These are phyloP conservation scores for Mollisia scopiformis DNA, from an alignment of 2,329 filamentous ascomycete species.

Conservation along the genomic window DNA sequence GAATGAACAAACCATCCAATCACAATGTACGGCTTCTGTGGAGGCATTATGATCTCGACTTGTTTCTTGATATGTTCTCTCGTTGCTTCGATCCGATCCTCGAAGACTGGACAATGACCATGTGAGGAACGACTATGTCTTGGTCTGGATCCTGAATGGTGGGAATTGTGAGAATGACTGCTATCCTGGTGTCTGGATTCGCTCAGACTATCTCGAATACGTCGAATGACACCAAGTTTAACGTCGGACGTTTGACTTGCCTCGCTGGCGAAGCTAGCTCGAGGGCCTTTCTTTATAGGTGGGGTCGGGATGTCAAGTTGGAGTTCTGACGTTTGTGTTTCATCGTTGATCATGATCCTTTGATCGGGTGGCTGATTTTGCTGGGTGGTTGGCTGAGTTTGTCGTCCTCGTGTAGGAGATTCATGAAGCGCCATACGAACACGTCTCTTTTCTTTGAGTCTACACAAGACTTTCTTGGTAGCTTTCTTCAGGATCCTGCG, in stretches of 20 bases:
- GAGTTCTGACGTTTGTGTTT: background rate
- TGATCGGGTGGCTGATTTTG: background rate
- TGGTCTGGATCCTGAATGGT: slow-evolving; percentile 7
- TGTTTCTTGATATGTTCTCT: slow-evolving; percentile 24
- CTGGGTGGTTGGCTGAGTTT: background rate
- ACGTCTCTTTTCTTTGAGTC: slow-evolving; percentile 23
- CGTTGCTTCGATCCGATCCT: slow-evolving; percentile 21
- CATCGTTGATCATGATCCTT: background rate
- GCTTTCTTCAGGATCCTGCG: slow-evolving; percentile 26
- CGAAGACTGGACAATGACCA: slow-evolving; percentile 17
- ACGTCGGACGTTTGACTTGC: slow-evolving; percentile 9
- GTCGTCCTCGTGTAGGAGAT: slow-evolving; percentile 3
- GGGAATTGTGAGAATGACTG: slow-evolving; percentile 19
- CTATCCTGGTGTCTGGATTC: slow-evolving; percentile 6
- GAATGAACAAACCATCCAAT: slow-evolving; percentile 26
- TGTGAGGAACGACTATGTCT: background rate
- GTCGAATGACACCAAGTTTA: slow-evolving; percentile 1
- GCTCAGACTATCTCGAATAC: slow-evolving; percentile 13
- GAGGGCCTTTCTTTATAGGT: background rate
- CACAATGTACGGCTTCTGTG: slow-evolving; percentile 22
- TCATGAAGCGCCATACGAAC: slow-evolving; percentile 2
- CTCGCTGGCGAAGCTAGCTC: slow-evolving; percentile 4
- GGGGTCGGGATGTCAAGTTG: background rate
- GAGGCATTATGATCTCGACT: slow-evolving; percentile 25
- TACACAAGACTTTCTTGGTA: slow-evolving; percentile 10